Percentiles rank a stretch among this genome's conserved stretches.
These are phyloP conservation scores for Microcyclosporella mali DNA, from an alignment of 2,329 filamentous ascomycete genomes.

Conservation along the genomic window DNA sequence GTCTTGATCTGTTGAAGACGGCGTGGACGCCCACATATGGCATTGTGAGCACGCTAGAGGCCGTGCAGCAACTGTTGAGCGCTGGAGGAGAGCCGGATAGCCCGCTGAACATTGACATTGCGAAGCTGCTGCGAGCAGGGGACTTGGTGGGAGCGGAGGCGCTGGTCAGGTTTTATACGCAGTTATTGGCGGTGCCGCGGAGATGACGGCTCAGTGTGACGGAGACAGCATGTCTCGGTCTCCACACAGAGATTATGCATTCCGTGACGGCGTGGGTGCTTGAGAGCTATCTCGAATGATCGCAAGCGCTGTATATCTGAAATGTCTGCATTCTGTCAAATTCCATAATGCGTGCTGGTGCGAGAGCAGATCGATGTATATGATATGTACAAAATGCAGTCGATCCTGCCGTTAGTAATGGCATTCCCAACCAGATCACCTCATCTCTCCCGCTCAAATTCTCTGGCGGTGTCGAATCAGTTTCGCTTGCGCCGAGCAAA, in stretches of 20 bases:
- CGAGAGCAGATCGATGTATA: background rate
- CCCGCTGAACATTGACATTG: constrained; percentile 73
- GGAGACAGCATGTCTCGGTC: too few species aligned
- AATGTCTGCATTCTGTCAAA: too few species aligned
- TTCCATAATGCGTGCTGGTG: background rate
- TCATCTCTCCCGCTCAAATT: constrained; percentile 23
- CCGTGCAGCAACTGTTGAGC: constrained; percentile 63
- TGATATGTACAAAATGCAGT: background rate
- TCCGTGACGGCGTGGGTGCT: too few species aligned
- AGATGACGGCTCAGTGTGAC: too few species aligned
- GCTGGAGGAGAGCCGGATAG: constrained; percentile 60
- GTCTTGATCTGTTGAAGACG: constrained; percentile 73
- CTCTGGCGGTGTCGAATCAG: constrained; percentile 37
- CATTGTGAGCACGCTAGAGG: constrained; percentile 66
- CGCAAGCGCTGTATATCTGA: too few species aligned
- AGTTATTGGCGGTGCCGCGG: constrained; percentile 37
- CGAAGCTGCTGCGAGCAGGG: constrained; percentile 61
- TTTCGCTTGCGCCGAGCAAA: constrained; percentile 34
- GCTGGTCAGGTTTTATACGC: constrained; percentile 63
- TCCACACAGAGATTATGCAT: too few species aligned
- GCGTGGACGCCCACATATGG: constrained; percentile 84
- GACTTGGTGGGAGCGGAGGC: constrained; percentile 62
- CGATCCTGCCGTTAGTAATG: background rate
- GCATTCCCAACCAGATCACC: background rate
- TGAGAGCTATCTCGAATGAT: too few species aligned